These are phyloP conservation scores for Arxiozyma heterogenica DNA, from an alignment of 1,139 yeast species.

Conservation along the genomic window DNA sequence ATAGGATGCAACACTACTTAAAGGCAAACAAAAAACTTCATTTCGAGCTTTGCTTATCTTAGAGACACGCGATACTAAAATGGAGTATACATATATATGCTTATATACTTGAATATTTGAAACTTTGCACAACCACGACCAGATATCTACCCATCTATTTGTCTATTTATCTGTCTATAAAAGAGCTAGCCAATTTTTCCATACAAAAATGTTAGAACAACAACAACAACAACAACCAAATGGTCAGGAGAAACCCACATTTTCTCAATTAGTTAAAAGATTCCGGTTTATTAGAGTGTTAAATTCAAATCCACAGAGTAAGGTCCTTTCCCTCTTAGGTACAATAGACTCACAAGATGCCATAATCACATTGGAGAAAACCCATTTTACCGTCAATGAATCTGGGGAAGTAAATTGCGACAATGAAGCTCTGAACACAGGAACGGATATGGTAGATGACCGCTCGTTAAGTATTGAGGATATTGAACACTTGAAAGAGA, in stretches of 20 bases:
- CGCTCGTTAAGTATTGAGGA: slow-evolving; percentile 17
- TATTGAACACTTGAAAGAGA: slow-evolving; percentile 35
- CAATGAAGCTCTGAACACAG: neutral
- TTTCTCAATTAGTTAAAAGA: slow-evolving; percentile 11
- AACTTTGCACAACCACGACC: too few relatives aligned
- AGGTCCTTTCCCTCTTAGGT: slow-evolving; percentile 60
- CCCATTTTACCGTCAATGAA: slow-evolving; percentile 43
- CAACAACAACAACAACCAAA: neutral
- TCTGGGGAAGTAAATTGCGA: slow-evolving; percentile 6
- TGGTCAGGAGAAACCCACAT: neutral
- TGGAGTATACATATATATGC: too few relatives aligned
- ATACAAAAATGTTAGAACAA: neutral
- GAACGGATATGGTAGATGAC: neutral
- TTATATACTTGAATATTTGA: too few relatives aligned
- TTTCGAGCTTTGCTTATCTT: too few relatives aligned
- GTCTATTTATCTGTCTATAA: too few relatives aligned
- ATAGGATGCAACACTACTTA: too few relatives aligned
- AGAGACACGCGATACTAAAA: too few relatives aligned
- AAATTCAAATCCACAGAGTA: slow-evolving; percentile 54
- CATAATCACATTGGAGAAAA: slow-evolving; percentile 65
- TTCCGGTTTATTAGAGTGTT: slow-evolving; percentile 41
- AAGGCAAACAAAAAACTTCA: too few relatives aligned
- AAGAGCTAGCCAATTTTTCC: neutral
- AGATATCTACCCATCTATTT: too few relatives aligned
- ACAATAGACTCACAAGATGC: slow-evolving; percentile 52